A percentile compares a stretch with the other conserved stretches of the same genome.
phyloP scores from a whole-genome alignment of 1,284 basidiomycete genomes.

The Coniophora puteana region DNA sequence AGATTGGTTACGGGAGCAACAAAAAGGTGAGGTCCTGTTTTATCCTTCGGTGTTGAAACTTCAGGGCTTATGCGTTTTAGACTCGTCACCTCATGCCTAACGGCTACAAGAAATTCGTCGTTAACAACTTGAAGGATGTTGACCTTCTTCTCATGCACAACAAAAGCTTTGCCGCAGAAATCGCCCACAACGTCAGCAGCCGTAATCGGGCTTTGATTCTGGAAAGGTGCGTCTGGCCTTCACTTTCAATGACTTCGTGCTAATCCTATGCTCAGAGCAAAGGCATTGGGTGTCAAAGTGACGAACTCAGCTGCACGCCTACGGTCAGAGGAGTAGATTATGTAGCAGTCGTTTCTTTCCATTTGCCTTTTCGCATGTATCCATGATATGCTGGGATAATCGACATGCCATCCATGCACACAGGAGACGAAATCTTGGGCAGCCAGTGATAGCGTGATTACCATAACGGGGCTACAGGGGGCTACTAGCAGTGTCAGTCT shows the following conservation, averaged over 20 bases:
- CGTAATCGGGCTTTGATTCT: constrained; percentile 94
- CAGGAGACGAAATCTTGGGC: too few relatives aligned
- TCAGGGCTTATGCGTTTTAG: constrained; percentile 27
- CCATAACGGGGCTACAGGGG: too few relatives aligned
- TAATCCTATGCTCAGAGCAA: constrained; percentile 59
- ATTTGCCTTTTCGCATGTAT: constrained; percentile 33
- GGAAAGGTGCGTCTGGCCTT: constrained; percentile 82
- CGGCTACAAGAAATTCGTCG: constrained; percentile 91
- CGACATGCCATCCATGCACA: constrained; percentile 36
- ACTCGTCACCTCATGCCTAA: constrained; percentile 94
- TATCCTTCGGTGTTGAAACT: constrained; percentile 3
- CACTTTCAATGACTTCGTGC: constrained; percentile 6
- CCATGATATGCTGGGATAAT: constrained; percentile 35
- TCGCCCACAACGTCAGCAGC: constrained; percentile 96
- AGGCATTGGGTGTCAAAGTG: constrained; percentile 88
- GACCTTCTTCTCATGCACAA: constrained; percentile 98
- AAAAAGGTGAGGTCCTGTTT: constrained; percentile 46
- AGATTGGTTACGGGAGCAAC: constrained; percentile 89
- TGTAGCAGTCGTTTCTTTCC: constrained; percentile 25
- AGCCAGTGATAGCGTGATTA: too few relatives aligned
- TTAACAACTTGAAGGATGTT: constrained; percentile 89
- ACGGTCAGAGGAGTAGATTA: constrained; percentile 84
- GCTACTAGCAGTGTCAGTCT: too few relatives aligned
- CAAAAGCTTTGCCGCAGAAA: constrained; percentile 93
- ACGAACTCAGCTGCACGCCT: constrained; percentile 95